A percentile compares a stretch with the other conserved stretches of the same genome.
phyloP scores from a whole-genome alignment of 306 rosid genomes.

The Acacia acuminata region DNA sequence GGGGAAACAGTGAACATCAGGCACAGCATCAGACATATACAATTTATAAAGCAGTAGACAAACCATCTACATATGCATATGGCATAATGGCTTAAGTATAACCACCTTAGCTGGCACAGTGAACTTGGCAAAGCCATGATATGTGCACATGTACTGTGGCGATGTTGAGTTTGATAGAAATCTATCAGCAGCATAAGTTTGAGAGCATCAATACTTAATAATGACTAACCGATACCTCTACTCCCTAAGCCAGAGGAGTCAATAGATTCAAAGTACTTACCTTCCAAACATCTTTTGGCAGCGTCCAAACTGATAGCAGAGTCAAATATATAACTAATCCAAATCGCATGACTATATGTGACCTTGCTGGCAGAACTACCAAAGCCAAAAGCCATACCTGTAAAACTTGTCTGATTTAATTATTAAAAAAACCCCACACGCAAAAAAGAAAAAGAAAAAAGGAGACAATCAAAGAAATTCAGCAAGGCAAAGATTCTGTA shows the following conservation, averaged over 20 bases:
- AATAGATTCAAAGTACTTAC: constrained; percentile 43
- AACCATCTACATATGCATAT: constrained; percentile 25
- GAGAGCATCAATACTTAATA: background rate
- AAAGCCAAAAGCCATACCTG: constrained; percentile 97
- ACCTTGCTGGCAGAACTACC: constrained; percentile 89
- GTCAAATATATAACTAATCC: constrained; percentile 79
- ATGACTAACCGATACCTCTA: background rate
- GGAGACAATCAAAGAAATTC: constrained; percentile 11
- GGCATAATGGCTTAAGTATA: background rate
- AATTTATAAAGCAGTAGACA: constrained; percentile 6
- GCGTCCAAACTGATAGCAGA: constrained; percentile 43
- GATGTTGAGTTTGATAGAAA: background rate
- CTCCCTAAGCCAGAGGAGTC: constrained; percentile 17
- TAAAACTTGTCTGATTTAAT: constrained; percentile 25
- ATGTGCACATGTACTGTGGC: background rate
- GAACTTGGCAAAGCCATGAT: background rate
- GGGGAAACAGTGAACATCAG: background rate
- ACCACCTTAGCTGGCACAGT: background rate
- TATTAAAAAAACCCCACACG: background rate
- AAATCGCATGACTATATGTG: constrained; percentile 65
- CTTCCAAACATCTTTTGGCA: constrained; percentile 79
- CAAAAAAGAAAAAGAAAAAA: too few species aligned
- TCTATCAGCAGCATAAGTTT: background rate
- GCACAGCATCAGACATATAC: constrained; percentile 4
- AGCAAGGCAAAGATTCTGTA: background rate